Base-by-base conservation (phyloP, 2,329 filamentous ascomycete genomes). In the Botrytis cinerea region DNA sequence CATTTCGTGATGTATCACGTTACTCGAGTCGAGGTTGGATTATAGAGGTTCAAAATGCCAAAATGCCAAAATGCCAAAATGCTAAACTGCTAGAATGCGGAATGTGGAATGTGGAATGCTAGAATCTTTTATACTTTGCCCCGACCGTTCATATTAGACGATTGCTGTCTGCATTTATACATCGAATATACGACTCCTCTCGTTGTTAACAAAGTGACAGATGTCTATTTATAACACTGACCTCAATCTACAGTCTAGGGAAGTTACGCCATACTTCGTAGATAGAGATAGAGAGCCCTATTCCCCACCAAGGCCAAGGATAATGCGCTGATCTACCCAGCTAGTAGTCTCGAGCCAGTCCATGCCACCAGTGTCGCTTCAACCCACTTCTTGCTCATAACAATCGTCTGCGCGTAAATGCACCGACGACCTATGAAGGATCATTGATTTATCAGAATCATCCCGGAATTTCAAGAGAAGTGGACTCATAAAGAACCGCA, bases 321-420 rank as follows among this genome's bases (percentile, higher is more conserved):
- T 28, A 12, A 54, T 54, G n/a, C 48, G 48, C 48, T 57, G 51
- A 57, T 57, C 51, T 57, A 57, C 6, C 51, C 18, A 18, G n/a
- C n/a, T 57, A 28, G 51, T 32, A 57, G n/a, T 57, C n/a, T 57
- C 51, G 51, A 57, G 51, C n/a, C 51, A 57, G 51, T 57, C n/a
- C 51, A 57, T 57, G 51, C 51, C 51, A 54, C 51, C 51, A 57
- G n/a, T 57, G 14, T 10, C 51, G 28, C 51, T 57, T 57, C n/a
- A 57, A 28, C 14, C 51, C 51, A 57, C 51, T 18, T 57, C 28
- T 57, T 57, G 51, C 51, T 32, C 51, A 57, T 57, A 57, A 57
- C 51, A 57, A 54, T 54, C 48, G 14, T 54, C 16, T n/a, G 9
- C 38, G 9, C 38, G 8, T 38, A 32, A 57, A 57, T 57, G 1